phyloP scores from a whole-genome alignment of 257 asterid species.

The Lithospermum erythrorhizon region DNA sequence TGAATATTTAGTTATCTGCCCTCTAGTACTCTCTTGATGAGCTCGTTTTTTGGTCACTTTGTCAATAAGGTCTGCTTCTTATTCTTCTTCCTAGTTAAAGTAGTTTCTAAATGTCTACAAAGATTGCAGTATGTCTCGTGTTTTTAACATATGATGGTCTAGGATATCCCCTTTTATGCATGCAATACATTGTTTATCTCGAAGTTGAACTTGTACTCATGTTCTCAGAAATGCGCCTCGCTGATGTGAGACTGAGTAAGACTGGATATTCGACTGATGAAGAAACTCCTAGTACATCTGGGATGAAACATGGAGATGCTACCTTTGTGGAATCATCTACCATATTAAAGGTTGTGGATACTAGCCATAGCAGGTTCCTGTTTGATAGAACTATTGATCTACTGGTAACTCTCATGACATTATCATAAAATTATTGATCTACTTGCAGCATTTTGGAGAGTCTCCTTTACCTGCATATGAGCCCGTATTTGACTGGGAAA shows the following conservation, averaged over 20 bases:
- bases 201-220: background rate
- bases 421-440: constrained; percentile 8
- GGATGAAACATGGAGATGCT: constrained; percentile 44
- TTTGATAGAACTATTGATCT: background rate
- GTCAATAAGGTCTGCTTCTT: background rate
- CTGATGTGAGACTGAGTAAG: constrained; percentile 63
- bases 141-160: background rate
- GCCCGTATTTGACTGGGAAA: constrained; percentile 98
- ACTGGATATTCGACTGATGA: constrained; percentile 53
- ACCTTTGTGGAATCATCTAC: constrained; percentile 36
- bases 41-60: background rate
- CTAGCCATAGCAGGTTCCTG: background rate
- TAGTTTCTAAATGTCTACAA: background rate
- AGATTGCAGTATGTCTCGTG: background rate
- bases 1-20: background rate
- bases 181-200: background rate
- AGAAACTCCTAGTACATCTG: constrained; percentile 78
- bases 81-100: background rate
- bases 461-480: constrained; percentile 94
- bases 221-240: constrained; percentile 79
- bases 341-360: constrained; percentile 36
- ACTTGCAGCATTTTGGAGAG: constrained; percentile 93
- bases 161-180: background rate
- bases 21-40: background rate
- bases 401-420: constrained; percentile 7